Conservation (phyloP, 1,284 basidiomycete genomes). For the Neotropicomus parvogracilis region DNA sequence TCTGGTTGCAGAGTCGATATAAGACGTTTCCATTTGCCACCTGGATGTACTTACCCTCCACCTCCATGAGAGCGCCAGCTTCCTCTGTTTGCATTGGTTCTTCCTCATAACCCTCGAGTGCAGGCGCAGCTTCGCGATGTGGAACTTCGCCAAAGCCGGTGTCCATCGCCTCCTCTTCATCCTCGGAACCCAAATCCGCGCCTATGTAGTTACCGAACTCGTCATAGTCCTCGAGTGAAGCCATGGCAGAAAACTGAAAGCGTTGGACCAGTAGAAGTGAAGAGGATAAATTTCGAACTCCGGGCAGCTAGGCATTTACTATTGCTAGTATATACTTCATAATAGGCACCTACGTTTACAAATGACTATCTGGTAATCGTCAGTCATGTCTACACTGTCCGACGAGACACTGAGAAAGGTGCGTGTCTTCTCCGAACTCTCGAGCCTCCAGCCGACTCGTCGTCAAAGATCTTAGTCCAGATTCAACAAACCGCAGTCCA, state of each 20-base stretch:
- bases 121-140: constrained; percentile 38
- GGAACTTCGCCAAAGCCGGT: constrained; percentile 42
- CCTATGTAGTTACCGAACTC: constrained; percentile 97
- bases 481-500: constrained; percentile 84
- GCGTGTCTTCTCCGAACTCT: constrained; percentile 2
- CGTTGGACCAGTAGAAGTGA: constrained; percentile 21
- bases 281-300: constrained; percentile 35
- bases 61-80: constrained; percentile 71
- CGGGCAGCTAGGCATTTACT: constrained; percentile 16
- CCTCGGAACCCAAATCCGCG: constrained; percentile 87
- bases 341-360: not conserved
- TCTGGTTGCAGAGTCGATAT: constrained; percentile 39
- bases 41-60: constrained; percentile 60
- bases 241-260: constrained; percentile 44
- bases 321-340: too few species aligned
- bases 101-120: constrained; percentile 76
- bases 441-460: constrained; percentile 14
- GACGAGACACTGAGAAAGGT: constrained; percentile 89
- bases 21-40: not conserved
- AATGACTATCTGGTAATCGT: constrained; percentile 14
- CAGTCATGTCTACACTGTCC: constrained; percentile 51
- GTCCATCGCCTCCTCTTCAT: constrained; percentile 61
- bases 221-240: constrained; percentile 82
- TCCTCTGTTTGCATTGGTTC: constrained; percentile 55
- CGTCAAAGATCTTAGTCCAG: constrained; percentile 76